Percentiles rank a stretch among this genome's conserved stretches.
Conservation (phyloP, 2,329 filamentous ascomycete genomes). For the Cadophora sp. region DNA sequence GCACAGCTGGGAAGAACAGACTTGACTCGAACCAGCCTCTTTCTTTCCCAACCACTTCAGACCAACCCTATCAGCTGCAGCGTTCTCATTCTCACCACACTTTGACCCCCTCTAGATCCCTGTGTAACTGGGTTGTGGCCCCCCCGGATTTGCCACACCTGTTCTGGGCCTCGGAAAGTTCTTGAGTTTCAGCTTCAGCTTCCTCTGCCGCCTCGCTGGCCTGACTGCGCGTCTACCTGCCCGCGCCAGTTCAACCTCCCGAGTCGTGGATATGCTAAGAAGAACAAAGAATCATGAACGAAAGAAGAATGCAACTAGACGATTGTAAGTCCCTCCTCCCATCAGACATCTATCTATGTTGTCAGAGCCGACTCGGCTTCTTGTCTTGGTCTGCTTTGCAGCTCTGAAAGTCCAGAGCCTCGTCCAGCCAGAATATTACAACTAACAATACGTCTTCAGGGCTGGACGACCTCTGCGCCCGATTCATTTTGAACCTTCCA, state of each 20-base stretch:
- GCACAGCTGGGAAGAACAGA: not conserved
- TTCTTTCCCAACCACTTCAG: conserved; percentile 3
- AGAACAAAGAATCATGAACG: conserved; percentile 70
- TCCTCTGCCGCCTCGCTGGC: conserved; percentile 13
- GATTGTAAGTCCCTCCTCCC: conserved; percentile 68
- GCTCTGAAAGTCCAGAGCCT: conserved; percentile 19
- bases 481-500: conserved; percentile 97
- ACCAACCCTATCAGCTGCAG: not conserved
- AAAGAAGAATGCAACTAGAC: conserved; percentile 84
- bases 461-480: conserved; percentile 97
- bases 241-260: conserved; percentile 26
- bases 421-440: not conserved
- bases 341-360: not conserved
- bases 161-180: conserved; percentile 11
- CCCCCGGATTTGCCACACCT: conserved; percentile 12
- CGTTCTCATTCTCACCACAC: not conserved
- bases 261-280: conserved; percentile 64
- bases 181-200: conserved; percentile 24
- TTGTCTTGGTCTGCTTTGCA: not conserved
- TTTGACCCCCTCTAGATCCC: not conserved
- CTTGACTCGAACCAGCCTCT: conserved; percentile 18
- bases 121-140: no score
- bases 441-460: conserved; percentile 55
- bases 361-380: no score
- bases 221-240: conserved; percentile 27